Evolutionary conservation across 2,329 filamentous ascomycete genomes (phyloP).

Genomic region (Cladosporium sp.): DNA sequence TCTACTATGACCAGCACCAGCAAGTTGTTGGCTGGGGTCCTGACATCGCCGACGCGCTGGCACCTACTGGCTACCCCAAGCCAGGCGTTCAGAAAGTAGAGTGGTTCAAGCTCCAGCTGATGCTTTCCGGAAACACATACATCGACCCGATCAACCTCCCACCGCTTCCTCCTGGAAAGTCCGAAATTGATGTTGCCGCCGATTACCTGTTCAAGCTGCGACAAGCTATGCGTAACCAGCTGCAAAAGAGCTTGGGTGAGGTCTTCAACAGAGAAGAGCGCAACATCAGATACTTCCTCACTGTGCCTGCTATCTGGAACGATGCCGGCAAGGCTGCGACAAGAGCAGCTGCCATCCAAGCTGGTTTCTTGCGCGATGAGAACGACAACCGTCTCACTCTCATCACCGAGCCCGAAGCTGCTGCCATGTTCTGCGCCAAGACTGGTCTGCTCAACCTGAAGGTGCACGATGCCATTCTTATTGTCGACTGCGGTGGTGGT

Average conservation of each 20-base stretch:
- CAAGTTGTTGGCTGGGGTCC: slow-evolving; percentile 99
- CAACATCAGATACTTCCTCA: slow-evolving; percentile 96
- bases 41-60: slow-evolving; percentile 94
- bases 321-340: slow-evolving; percentile 97
- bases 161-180: slow-evolving; percentile 94
- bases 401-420: slow-evolving; percentile 94
- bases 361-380: slow-evolving; percentile 93
- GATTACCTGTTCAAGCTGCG: slow-evolving; percentile 98
- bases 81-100: slow-evolving; percentile 97
- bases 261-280: slow-evolving; percentile 98
- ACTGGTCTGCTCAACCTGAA: slow-evolving; percentile 94
- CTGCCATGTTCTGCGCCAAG: slow-evolving; percentile 96
- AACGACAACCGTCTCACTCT: slow-evolving; percentile 95
- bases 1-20: slow-evolving; percentile 99
- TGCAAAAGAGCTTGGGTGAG: slow-evolving; percentile 95
- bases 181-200: slow-evolving; percentile 98
- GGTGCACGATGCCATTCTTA: slow-evolving; percentile 96
- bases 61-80: slow-evolving; percentile 96
- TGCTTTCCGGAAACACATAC: slow-evolving; percentile 98
- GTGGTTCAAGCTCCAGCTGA: slow-evolving; percentile 99
- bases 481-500: slow-evolving; percentile 97
- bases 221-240: slow-evolving; percentile 91
- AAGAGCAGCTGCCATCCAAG: slow-evolving; percentile 91
- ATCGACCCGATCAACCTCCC: slow-evolving; percentile 99
- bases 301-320: slow-evolving; percentile 99